Evolutionary conservation across 805 yeast species (phyloP), one percentile per base, ranked within the genome.

Genomic region (Lipomyces lipofer): DNA sequence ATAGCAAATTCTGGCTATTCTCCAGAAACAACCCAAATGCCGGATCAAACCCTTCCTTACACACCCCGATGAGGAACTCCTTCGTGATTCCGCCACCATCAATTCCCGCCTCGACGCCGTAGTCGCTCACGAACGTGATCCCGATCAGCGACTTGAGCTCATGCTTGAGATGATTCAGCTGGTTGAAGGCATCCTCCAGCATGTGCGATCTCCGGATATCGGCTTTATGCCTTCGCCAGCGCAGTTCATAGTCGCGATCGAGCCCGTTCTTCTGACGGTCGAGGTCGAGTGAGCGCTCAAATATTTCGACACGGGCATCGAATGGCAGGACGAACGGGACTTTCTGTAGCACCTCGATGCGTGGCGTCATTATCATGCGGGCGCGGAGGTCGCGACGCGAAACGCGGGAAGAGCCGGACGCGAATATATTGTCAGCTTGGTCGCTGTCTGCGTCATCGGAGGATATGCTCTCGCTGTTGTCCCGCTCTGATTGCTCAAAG

Each of bases 11-110:
- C 39, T 79, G 72, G 0, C 69, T 66, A 21, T 77, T 82, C 25
- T 73, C 73, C 6, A 68, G 64, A 55, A 82, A 82, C 5, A 79
- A 64, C 1, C 70, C 65, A 4, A 36, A 61, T 6, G 59, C 65
- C 3, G 75, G 71, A 28, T 74, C 71, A 63, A 92, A 88, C 0
- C 87, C 91, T 59, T 86, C 88, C 3, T 72, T 73, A 1, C 85
- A 80, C 0, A 89, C 83, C 47, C 85, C 75, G 1, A 92, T 89
- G 51, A 92, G 71, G 59, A 94, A 83, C 65, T 92, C 99, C 67
- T 92, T 91, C 0, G 97, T 91, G 22, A 92, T 74, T 1, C 99
- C 99, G 10, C 98, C 99, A 6, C 99, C 99, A 69, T 92, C 99
- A 40, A 92, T 85, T 0, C 99, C 99, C 0, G 84, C 89, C 67